Evolutionary conservation across 257 asterid genomes (phyloP).

Genomic region (Fraxinus cuspidata): DNA sequence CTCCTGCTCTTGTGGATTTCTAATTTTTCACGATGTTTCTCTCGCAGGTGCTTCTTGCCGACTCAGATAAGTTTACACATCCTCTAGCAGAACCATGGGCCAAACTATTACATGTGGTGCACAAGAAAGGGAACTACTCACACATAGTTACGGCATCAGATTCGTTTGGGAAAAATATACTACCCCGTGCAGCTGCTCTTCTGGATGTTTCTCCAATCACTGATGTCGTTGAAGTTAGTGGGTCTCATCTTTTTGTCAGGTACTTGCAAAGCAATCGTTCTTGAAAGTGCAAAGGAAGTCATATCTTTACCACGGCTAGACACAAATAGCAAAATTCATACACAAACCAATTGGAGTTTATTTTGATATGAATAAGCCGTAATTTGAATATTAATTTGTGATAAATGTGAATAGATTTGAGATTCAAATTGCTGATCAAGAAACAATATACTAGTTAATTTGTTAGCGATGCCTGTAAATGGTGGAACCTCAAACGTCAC

Average conservation of each 20-base stretch:
- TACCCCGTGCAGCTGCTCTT: conserved; percentile 98
- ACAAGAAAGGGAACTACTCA: conserved; percentile 71
- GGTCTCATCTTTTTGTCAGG: conserved; percentile 80
- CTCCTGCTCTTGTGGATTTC: conserved; percentile 1
- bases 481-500: background rate
- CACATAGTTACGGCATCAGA: conserved; percentile 82
- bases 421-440: background rate
- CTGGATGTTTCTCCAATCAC: conserved; percentile 94
- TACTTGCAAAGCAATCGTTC: conserved; percentile 25
- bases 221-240: conserved; percentile 68
- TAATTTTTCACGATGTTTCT: conserved; percentile 16
- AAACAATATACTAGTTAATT: background rate
- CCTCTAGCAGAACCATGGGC: conserved; percentile 98
- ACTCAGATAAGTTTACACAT: conserved; percentile 68
- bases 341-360: background rate
- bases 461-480: background rate
- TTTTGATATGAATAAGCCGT: background rate
- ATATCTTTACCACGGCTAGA: background rate
- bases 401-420: background rate
- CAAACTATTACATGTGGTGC: conserved; percentile 71
- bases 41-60: conserved; percentile 84
- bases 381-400: background rate
- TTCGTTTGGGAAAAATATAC: conserved; percentile 88
- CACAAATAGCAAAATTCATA: background rate
- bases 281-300: background rate